Percentiles rank a stretch among this genome's conserved stretches.
Evolutionary conservation across 495 filamentous ascomycete genomes (phyloP).

Genomic region (Daldinia childiae): DNA sequence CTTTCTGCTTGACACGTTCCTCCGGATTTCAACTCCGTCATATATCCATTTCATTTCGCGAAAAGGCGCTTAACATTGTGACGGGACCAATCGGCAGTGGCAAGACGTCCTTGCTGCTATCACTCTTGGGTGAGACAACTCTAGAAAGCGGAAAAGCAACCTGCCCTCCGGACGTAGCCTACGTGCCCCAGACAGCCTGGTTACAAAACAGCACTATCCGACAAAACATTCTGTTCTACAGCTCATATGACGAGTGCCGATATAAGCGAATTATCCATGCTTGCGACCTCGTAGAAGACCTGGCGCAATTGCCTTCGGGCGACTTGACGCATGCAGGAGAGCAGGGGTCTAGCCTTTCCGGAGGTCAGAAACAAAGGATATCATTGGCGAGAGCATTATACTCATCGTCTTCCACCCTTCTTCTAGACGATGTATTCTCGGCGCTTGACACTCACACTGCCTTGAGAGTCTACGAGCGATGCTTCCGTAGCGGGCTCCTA

Average conservation of each 20-base stretch:
- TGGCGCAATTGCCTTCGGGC: neutral
- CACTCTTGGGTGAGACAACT: slow-evolving; percentile 2
- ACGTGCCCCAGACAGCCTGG: neutral
- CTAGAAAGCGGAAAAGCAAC: slow-evolving; percentile 6
- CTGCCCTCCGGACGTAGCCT: slow-evolving; percentile 3
- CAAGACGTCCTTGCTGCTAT: slow-evolving; percentile 1
- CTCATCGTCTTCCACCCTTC: neutral
- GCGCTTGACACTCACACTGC: slow-evolving; percentile 4
- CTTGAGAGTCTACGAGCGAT: neutral
- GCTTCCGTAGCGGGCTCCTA: neutral
- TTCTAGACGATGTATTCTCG: slow-evolving; percentile 10
- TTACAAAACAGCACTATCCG: slow-evolving; percentile 2
- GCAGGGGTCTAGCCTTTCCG: slow-evolving; percentile 1
- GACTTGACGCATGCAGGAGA: slow-evolving; percentile 4
- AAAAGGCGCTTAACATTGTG: neutral
- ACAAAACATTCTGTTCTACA: neutral
- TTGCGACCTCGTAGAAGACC: neutral
- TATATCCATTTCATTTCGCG: neutral
- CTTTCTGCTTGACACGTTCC: neutral
- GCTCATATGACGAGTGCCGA: neutral
- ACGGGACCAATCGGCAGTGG: slow-evolving; percentile 1
- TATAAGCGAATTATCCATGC: slow-evolving; percentile 1
- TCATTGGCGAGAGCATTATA: slow-evolving; percentile 5
- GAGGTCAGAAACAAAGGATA: slow-evolving; percentile 7
- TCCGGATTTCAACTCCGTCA: neutral